Percentiles rank a stretch among this genome's conserved stretches.
Conservation (phyloP, 176 grass and related monocot genomes). For the Luzula sylvatica region DNA sequence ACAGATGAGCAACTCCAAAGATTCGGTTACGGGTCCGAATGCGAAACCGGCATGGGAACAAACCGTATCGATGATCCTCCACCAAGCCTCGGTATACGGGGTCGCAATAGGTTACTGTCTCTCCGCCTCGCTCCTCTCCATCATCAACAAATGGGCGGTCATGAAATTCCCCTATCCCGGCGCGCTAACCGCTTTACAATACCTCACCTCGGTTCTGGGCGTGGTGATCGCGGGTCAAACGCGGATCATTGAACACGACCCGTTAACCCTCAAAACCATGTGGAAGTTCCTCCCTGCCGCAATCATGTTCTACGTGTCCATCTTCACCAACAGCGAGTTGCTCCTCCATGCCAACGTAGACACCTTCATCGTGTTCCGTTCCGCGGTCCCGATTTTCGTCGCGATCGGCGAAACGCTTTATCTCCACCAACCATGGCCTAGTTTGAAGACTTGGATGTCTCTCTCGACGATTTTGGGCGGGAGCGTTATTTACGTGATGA, state of each 20-base stretch:
- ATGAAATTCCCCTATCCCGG: constrained; percentile 71
- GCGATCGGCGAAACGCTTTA: constrained; percentile 55
- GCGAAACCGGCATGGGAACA: neutral
- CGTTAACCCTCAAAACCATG: constrained; percentile 40
- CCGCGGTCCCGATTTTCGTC: constrained; percentile 47
- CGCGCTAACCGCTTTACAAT: constrained; percentile 48
- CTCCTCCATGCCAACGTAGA: constrained; percentile 65
- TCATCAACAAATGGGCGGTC: constrained; percentile 75
- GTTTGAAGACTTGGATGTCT: constrained; percentile 47
- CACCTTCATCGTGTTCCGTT: constrained; percentile 67
- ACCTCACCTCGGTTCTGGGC: constrained; percentile 39
- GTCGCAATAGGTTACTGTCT: constrained; percentile 45
- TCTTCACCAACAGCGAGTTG: constrained; percentile 69
- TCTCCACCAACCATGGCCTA: constrained; percentile 49
- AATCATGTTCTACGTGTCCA: constrained; percentile 56
- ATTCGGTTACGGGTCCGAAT: neutral
- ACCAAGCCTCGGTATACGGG: constrained; percentile 13
- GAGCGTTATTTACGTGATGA: constrained; percentile 45
- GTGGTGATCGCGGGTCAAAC: constrained; percentile 43
- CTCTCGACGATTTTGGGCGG: constrained; percentile 52
- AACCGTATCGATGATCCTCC: constrained; percentile 3
- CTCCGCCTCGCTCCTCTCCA: constrained; percentile 52
- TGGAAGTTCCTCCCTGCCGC: constrained; percentile 57
- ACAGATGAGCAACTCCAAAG: neutral
- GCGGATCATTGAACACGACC: constrained; percentile 42